Evolutionary conservation across 768 basidiomycete genomes (phyloP).

Genomic region (Suillus sp.): DNA sequence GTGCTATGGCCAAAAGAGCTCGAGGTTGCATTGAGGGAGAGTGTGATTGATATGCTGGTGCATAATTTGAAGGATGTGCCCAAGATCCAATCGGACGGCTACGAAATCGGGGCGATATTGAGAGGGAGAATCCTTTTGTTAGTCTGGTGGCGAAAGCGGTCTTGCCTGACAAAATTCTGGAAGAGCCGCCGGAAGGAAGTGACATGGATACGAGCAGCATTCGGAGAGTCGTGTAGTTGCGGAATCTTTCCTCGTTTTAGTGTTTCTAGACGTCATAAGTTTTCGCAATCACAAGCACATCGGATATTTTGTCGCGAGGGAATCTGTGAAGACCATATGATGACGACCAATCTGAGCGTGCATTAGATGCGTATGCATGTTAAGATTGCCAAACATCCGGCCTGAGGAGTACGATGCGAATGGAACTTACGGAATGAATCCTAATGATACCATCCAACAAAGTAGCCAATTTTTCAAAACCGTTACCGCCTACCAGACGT

Average conservation of each 20-base stretch:
- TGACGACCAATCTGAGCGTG: background rate
- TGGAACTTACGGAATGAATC: background rate
- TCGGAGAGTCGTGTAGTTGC: constrained; percentile 86
- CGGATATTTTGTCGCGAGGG: constrained; percentile 59
- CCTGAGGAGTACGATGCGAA: background rate
- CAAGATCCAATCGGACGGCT: constrained; percentile 80
- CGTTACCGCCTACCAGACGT: background rate
- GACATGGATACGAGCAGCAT: constrained; percentile 97
- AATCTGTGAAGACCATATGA: constrained; percentile 70
- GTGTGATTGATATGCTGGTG: constrained; percentile 85
- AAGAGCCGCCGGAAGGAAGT: constrained; percentile 83
- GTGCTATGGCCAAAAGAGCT: constrained; percentile 95
- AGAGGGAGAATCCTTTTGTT: constrained; percentile 88
- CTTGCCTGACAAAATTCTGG: constrained; percentile 63
- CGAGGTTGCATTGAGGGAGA: constrained; percentile 56
- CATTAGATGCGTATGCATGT: too few relatives aligned
- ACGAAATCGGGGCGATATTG: constrained; percentile 82
- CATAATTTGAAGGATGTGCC: constrained; percentile 94
- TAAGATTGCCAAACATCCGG: background rate
- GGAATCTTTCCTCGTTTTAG: constrained; percentile 72
- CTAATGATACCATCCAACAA: background rate
- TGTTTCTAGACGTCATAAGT: constrained; percentile 88
- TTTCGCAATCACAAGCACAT: background rate
- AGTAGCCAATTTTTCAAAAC: background rate
- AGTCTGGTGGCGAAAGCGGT: constrained; percentile 84